Evolutionary conservation across 768 basidiomycete genomes (phyloP).

Genomic region (Filobasidium floriforme): DNA sequence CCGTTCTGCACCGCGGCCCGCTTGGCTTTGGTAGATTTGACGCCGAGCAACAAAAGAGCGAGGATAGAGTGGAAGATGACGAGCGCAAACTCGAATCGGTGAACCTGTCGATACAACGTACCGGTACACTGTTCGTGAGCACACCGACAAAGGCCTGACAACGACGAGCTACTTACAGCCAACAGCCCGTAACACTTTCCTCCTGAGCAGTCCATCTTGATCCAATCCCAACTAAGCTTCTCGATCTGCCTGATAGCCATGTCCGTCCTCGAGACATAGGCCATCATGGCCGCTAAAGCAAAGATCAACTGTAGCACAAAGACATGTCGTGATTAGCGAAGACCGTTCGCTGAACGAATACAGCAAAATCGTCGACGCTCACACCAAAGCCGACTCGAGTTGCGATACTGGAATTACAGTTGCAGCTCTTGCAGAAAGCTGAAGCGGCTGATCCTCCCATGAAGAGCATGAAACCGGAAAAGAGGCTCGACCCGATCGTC

Average conservation of each 20-base stretch:
- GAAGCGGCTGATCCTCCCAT: slow-evolving; percentile 58
- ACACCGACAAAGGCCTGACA: too few species aligned
- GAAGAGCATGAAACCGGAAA: slow-evolving; percentile 61
- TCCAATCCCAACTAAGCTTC: slow-evolving; percentile 90
- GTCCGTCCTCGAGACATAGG: slow-evolving; percentile 93
- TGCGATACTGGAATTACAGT: slow-evolving; percentile 97
- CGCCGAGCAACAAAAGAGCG: slow-evolving; percentile 69
- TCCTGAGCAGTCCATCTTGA: slow-evolving; percentile 91
- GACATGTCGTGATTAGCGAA: neutral
- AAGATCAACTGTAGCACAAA: slow-evolving; percentile 68
- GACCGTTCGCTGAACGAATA: neutral
- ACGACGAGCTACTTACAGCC: slow-evolving; percentile 56
- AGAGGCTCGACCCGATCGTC: slow-evolving; percentile 51
- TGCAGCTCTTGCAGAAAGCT: slow-evolving; percentile 96
- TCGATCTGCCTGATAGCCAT: slow-evolving; percentile 77
- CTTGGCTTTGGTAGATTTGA: slow-evolving; percentile 82
- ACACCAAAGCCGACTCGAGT: slow-evolving; percentile 93
- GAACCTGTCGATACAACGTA: slow-evolving; percentile 49
- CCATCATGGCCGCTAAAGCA: slow-evolving; percentile 85
- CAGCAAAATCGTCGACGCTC: slow-evolving; percentile 36
- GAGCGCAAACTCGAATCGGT: slow-evolving; percentile 93
- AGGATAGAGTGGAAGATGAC: slow-evolving; percentile 79
- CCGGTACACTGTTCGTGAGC: neutral
- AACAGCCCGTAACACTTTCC: slow-evolving; percentile 95
- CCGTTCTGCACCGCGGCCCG: slow-evolving; percentile 95